A percentile compares a stretch with the other conserved stretches of the same genome.
These are phyloP conservation scores for Amesomyces nigricolor DNA, from an alignment of 2,329 filamentous ascomycete genomes.

Conservation along the genomic window DNA sequence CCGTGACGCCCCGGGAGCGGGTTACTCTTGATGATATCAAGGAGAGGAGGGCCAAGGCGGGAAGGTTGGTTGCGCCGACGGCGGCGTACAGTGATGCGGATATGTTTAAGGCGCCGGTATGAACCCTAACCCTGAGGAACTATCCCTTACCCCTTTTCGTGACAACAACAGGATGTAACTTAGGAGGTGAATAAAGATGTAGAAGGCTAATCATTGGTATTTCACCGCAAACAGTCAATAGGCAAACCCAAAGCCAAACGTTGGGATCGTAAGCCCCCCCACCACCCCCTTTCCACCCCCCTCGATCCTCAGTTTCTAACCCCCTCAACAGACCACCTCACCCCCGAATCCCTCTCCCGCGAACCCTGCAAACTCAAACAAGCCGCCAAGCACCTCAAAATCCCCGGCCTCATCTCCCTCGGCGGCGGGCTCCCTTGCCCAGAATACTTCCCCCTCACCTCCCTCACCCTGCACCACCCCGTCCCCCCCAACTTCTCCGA, in stretches of 20 bases:
- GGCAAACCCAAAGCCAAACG: conserved; percentile 71
- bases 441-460: conserved; percentile 87
- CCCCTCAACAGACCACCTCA: conserved; percentile 48
- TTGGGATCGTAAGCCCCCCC: conserved; percentile 68
- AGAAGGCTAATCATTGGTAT: no score
- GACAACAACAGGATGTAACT: not conserved
- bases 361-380: conserved; percentile 71
- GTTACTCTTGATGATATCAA: conserved; percentile 62
- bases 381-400: conserved; percentile 73
- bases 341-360: conserved; percentile 53
- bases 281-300: not conserved
- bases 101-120: conserved; percentile 72
- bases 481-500: conserved; percentile 64
- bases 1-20: conserved; percentile 7
- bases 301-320: conserved; percentile 7
- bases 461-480: conserved; percentile 69
- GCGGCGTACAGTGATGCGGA: conserved; percentile 74
- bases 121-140: not conserved
- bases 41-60: conserved; percentile 63
- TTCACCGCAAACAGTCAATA: conserved; percentile 22
- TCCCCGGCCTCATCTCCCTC: conserved; percentile 80
- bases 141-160: conserved; percentile 4
- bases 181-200: no score
- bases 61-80: conserved; percentile 65
- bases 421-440: conserved; percentile 86